phyloP scores from a whole-genome alignment of 106 monocot genomes.

The Dendrobium chrysotoxum region DNA sequence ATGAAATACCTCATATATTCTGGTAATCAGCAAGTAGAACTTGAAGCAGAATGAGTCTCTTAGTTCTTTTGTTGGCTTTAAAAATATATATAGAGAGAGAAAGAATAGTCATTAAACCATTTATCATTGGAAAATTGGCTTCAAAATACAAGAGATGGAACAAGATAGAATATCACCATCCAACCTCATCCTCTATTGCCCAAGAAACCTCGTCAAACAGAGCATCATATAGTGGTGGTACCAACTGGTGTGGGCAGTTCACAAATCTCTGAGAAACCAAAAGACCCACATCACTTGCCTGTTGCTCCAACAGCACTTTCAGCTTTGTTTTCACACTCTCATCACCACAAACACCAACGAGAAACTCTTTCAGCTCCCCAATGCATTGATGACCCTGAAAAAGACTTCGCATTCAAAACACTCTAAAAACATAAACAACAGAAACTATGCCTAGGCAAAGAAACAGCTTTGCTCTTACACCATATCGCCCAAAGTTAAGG shows the following conservation, averaged over 20 bases:
- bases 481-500: constrained; percentile 77
- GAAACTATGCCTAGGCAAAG: not conserved
- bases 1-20: constrained; percentile 59
- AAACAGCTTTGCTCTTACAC: constrained; percentile 27
- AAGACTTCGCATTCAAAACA: not conserved
- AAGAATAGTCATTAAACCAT: not conserved
- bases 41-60: constrained; percentile 80
- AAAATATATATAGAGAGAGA: not conserved
- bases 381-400: constrained; percentile 53
- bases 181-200: constrained; percentile 98
- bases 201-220: constrained; percentile 84
- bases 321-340: constrained; percentile 39
- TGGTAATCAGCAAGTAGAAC: constrained; percentile 69
- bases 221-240: constrained; percentile 60
- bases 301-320: constrained; percentile 28
- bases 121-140: not conserved
- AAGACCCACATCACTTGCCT: constrained; percentile 42
- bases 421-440: not conserved
- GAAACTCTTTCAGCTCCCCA: constrained; percentile 50
- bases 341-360: constrained; percentile 40
- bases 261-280: constrained; percentile 69
- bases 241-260: constrained; percentile 64
- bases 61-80: constrained; percentile 71
- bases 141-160: not conserved
- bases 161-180: constrained; percentile 8